Conservation (phyloP, 2,329 filamentous ascomycete genomes). For the Trichothecium sympodiale region DNA sequence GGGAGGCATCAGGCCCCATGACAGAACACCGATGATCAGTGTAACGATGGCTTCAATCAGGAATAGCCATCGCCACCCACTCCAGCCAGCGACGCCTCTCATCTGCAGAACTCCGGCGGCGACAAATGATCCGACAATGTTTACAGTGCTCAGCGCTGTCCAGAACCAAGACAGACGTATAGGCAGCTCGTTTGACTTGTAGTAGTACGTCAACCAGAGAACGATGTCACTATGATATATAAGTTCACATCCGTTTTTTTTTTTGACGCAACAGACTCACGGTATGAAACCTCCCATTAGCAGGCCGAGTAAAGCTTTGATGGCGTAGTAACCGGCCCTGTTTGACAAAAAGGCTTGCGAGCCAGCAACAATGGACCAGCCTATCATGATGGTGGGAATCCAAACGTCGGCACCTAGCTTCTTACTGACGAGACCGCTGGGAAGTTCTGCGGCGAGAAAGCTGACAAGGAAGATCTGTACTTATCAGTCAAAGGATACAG, state of each 20-base stretch:
- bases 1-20: constrained; percentile 33
- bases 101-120: constrained; percentile 28
- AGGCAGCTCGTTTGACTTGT: constrained; percentile 59
- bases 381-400: constrained; percentile 29
- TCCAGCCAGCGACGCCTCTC: constrained; percentile 23
- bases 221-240: constrained; percentile 30
- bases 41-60: constrained; percentile 19
- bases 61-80: constrained; percentile 25
- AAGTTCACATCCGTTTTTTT: too few species aligned
- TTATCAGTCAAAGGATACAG: neutral
- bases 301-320: constrained; percentile 31
- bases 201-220: constrained; percentile 65
- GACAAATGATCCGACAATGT: constrained; percentile 40
- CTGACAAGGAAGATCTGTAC: constrained; percentile 27
- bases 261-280: too few species aligned
- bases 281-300: constrained; percentile 41
- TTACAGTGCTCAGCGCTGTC: constrained; percentile 49
- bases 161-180: constrained; percentile 58
- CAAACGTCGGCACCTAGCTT: constrained; percentile 35
- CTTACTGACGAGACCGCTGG: constrained; percentile 38
- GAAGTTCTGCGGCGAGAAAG: constrained; percentile 36
- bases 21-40: constrained; percentile 29
- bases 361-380: constrained; percentile 27
- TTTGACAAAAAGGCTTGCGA: constrained; percentile 25
- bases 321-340: constrained; percentile 26